phyloP scores from a whole-genome alignment of 441 rosid genomes.

The Bocquillonia castaneifolia region DNA sequence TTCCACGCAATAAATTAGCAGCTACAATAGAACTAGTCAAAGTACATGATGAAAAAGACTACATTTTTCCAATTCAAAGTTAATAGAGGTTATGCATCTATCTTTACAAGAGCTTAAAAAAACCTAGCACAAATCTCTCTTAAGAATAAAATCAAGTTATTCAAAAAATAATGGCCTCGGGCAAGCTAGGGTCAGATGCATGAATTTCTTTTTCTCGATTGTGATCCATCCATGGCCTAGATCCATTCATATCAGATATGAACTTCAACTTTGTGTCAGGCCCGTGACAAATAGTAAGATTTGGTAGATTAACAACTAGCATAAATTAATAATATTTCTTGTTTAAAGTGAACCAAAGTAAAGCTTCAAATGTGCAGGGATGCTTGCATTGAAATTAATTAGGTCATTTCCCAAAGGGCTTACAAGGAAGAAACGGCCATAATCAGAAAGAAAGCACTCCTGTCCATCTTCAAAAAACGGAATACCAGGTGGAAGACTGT shows the following conservation, averaged over 20 bases:
- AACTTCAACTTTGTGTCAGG: background rate
- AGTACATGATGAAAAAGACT: background rate
- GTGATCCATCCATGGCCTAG: background rate
- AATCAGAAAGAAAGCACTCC: slow-evolving; percentile 60
- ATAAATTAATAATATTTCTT: background rate
- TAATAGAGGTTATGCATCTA: no score
- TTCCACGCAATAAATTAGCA: background rate
- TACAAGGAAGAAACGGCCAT: slow-evolving; percentile 66
- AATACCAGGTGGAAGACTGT: slow-evolving; percentile 49
- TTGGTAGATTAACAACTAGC: background rate
- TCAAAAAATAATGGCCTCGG: background rate
- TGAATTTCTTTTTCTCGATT: background rate
- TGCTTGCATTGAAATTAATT: slow-evolving; percentile 10
- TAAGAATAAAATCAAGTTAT: background rate
- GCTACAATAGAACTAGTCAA: background rate
- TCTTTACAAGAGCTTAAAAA: no score
- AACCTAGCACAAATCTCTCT: background rate
- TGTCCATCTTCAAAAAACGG: slow-evolving; percentile 58
- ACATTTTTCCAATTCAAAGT: no score
- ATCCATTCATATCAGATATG: background rate
- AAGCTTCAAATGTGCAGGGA: background rate
- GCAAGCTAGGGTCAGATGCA: background rate
- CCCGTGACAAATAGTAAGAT: background rate
- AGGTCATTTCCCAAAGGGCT: slow-evolving; percentile 18
- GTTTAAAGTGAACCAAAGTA: background rate